Evolutionary conservation across 768 basidiomycete genomes (phyloP).

Genomic region (Megacollybia marginata): DNA sequence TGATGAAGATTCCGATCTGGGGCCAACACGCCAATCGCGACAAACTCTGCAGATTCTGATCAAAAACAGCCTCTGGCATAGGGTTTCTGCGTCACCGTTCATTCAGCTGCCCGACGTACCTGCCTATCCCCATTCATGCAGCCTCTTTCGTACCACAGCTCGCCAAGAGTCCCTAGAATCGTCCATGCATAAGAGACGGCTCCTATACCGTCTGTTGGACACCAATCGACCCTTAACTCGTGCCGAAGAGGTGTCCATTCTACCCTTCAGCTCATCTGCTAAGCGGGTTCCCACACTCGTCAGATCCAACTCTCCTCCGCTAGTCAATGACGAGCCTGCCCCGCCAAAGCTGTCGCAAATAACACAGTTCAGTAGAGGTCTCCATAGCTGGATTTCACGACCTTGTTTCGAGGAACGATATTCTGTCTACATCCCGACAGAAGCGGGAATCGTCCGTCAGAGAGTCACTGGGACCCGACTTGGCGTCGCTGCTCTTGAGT

Average conservation of each 20-base stretch:
- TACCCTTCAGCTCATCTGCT: constrained; percentile 23
- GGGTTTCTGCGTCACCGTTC: constrained; percentile 42
- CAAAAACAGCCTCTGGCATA: constrained; percentile 36
- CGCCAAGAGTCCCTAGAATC: constrained; percentile 33
- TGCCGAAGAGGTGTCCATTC: constrained; percentile 36
- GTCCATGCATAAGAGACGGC: constrained; percentile 40
- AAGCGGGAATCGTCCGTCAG: constrained; percentile 26
- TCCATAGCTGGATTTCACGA: constrained; percentile 63
- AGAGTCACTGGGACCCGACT: constrained; percentile 41
- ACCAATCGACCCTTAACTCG: constrained; percentile 23
- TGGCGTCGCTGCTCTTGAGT: constrained; percentile 68
- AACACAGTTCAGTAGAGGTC: constrained; percentile 41
- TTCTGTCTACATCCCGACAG: constrained; percentile 41
- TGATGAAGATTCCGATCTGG: constrained; percentile 18
- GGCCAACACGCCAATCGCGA: constrained; percentile 15
- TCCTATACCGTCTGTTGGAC: constrained; percentile 38
- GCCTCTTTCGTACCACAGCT: constrained; percentile 28
- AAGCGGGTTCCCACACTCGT: constrained; percentile 10
- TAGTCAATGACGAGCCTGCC: constrained; percentile 7
- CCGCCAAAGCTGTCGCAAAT: constrained; percentile 15
- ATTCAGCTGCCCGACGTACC: constrained; percentile 26
- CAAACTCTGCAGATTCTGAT: constrained; percentile 36
- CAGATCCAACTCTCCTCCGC: constrained; percentile 3
- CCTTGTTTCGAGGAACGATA: constrained; percentile 73
- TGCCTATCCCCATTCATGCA: constrained; percentile 53